Evolutionary conservation across 225 moss, liverwort and hornwort species (phyloP).

Genomic region (Antitrichia curtipendula): DNA sequence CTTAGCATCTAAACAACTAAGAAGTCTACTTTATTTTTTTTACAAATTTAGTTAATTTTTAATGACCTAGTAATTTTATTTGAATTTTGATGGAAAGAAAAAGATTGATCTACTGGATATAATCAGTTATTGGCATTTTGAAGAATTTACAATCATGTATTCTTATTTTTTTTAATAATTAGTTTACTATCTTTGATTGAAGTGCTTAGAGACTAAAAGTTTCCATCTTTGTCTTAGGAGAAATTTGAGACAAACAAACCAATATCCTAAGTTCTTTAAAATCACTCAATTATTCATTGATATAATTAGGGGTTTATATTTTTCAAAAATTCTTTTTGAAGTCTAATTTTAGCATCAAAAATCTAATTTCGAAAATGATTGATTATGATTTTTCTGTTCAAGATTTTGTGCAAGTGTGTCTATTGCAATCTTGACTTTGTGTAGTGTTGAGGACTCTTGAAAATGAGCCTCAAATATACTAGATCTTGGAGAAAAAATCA

Average conservation of each 20-base stretch:
- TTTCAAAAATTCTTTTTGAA: background rate
- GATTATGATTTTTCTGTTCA: no score
- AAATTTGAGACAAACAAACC: background rate
- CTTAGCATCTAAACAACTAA: background rate
- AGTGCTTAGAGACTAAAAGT: background rate
- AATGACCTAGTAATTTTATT: background rate
- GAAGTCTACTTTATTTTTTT: background rate
- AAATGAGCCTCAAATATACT: no score
- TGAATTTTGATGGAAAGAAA: no score
- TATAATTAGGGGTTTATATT: no score
- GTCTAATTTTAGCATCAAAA: no score
- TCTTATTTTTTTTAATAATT: background rate
- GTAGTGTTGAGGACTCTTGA: no score
- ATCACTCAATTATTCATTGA: background rate
- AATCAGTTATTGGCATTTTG: background rate
- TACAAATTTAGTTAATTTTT: background rate
- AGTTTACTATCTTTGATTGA: background rate
- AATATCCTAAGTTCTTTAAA: background rate
- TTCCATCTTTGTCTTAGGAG: fast-evolving
- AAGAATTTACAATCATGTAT: background rate
- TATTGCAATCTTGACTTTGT: no score
- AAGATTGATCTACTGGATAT: fast-evolving
- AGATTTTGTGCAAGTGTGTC: no score
- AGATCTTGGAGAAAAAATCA: no score
- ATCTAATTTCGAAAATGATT: no score